A percentile compares a stretch with the other conserved stretches of the same genome.
These are phyloP conservation scores for Incumbomyces delicatus DNA, from an alignment of 2,329 filamentous ascomycete species.

Conservation along the genomic window DNA sequence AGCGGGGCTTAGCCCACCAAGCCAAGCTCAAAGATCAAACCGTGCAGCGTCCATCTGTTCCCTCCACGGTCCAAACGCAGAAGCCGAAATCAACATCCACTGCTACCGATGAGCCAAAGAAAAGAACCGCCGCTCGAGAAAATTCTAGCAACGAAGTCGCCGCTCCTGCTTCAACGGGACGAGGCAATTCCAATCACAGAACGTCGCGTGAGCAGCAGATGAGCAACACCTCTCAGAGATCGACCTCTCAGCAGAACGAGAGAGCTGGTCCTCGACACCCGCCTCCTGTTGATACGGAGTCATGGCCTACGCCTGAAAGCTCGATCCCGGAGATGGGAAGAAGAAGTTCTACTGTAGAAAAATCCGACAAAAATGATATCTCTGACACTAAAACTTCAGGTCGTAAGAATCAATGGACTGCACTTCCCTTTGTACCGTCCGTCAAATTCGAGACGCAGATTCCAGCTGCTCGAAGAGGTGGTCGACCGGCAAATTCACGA, in stretches of 20 bases:
- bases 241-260: conserved; percentile 24
- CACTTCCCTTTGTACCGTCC: conserved; percentile 70
- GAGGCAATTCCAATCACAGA: conserved; percentile 4
- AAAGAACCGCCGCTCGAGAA: conserved; percentile 11
- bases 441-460: conserved; percentile 81
- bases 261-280: conserved; percentile 28
- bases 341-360: conserved; percentile 50
- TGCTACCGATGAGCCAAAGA: conserved; percentile 26
- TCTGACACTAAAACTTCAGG: conserved; percentile 46
- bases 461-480: conserved; percentile 43
- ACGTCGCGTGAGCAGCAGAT: conserved; percentile 8
- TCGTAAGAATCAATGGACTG: conserved; percentile 74
- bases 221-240: conserved; percentile 21
- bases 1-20: conserved; percentile 60
- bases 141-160: conserved; percentile 8
- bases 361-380: conserved; percentile 35
- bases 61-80: conserved; percentile 6
- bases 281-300: conserved; percentile 63
- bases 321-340: conserved; percentile 68
- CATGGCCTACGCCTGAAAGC: conserved; percentile 85
- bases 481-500: conserved; percentile 46
- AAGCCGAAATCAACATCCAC: conserved; percentile 22
- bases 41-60: conserved; percentile 20
- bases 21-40: conserved; percentile 37
- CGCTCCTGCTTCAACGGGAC: conserved; percentile 1